Evolutionary conservation across 148 eudicot genomes (phyloP), one percentile per base, ranked within the genome.

Genomic region (Fagopyrum tataricum): DNA sequence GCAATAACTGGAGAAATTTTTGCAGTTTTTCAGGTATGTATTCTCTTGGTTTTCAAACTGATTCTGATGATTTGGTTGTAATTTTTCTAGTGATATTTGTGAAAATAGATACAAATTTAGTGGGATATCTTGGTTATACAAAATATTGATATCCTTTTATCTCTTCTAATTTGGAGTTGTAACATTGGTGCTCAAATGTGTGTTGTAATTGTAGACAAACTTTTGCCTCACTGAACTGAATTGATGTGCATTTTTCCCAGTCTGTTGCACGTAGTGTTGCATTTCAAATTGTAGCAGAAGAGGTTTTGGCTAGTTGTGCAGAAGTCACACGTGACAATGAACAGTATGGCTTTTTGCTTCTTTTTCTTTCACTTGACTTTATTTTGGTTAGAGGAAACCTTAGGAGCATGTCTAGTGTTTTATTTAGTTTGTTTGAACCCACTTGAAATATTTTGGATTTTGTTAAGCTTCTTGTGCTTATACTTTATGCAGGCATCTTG

Each of bases 301-400:
- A 90, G 77, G 83, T 90, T 56, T 80, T 96, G 81, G 83, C 89
- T 75, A 90, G 96, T 24, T 88, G 94, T 81, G 79, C 94, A 76
- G 86, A 89, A 70, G 97, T 96, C 78, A 91, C 99, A 71, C 96
- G 92, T 40, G 97, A 96, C 77, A 96, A 90, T 78, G 92, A 96
- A 84, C 99, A 96, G 97, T 92, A 84, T 79, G 85, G 14, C 70
- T 20, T 14, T 44, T 39, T 31, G 12, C n/a, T 14, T 39, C 26
- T 67, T 13, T 49, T 48, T 66, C 18, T 31, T 24, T 6, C 13
- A 14, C 69, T 64, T 64, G 20, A 3, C 44, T 64, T 31, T 31
- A 31, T 10, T 9, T 64, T 39, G 6, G 37, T 39, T 59, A 59
- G 40, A 23, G 66, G 66, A 23, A 59, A 23, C 26, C 44, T 13